A percentile compares a stretch with the other conserved stretches of the same genome.
phyloP scores from a whole-genome alignment of 805 yeast genomes.

The Candida broadrunensis region DNA sequence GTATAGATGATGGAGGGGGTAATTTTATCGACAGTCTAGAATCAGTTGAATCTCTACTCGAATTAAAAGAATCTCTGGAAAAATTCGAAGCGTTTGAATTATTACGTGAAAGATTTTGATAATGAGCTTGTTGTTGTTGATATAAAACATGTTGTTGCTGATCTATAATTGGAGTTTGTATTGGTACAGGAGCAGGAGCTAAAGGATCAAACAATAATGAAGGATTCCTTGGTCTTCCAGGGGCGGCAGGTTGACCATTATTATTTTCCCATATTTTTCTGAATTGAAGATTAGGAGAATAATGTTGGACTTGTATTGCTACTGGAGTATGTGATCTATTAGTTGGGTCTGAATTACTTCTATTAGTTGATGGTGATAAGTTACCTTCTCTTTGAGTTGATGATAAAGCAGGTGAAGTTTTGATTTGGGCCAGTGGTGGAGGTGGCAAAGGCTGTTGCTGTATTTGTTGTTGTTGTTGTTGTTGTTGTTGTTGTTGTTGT shows the following conservation, averaged over 20 bases:
- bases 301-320: conserved; percentile 14
- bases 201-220: conserved; percentile 50
- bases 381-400: not conserved
- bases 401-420: conserved; percentile 2
- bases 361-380: not conserved
- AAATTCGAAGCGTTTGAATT: not conserved
- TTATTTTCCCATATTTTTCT: conserved; percentile 33
- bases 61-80: conserved; percentile 1
- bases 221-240: conserved; percentile 40
- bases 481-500: conserved; percentile 4
- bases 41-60: conserved; percentile 5
- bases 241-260: conserved; percentile 1
- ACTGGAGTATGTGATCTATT: not conserved
- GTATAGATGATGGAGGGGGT: conserved; percentile 20
- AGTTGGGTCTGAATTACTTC: not conserved
- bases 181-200: conserved; percentile 35
- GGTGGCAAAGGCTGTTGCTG: not conserved
- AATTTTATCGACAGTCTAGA: conserved; percentile 11
- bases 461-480: not conserved
- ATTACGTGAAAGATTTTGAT: not conserved
- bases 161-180: conserved; percentile 5
- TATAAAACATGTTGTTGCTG: conserved; percentile 1
- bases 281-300: conserved; percentile 28
- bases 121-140: not conserved
- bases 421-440: conserved; percentile 1